Percentiles rank a stretch among this genome's conserved stretches.
These are phyloP conservation scores for Globisporangium carolinianum DNA, from an alignment of 352 stramenopile species.

Conservation along the genomic window DNA sequence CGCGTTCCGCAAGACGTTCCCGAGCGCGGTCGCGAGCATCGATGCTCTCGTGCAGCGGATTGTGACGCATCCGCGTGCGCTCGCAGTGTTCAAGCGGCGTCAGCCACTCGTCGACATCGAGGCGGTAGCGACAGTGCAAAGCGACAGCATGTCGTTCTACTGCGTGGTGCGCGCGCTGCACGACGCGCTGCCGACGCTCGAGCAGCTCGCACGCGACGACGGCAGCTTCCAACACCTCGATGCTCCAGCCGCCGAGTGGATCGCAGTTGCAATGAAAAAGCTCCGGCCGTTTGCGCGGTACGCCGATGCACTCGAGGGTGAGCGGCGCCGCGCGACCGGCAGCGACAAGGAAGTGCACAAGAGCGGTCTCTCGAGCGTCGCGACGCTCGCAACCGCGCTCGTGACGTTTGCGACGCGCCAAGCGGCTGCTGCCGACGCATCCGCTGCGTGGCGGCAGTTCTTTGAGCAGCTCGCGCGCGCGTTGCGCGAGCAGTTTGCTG, in stretches of 20 bases:
- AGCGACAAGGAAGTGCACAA: constrained; percentile 78
- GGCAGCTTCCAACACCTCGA: constrained; percentile 33
- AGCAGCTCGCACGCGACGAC: constrained; percentile 51
- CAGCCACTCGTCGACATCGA: constrained; percentile 36
- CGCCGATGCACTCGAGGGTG: constrained; percentile 59
- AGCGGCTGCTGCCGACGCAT: constrained; percentile 17
- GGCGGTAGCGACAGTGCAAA: not conserved
- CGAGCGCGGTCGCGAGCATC: constrained; percentile 37
- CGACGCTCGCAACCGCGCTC: constrained; percentile 62
- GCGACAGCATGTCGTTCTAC: constrained; percentile 41
- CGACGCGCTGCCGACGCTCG: constrained; percentile 31
- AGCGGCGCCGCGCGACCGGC: constrained; percentile 63
- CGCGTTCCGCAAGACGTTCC: constrained; percentile 44
- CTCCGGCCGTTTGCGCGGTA: constrained; percentile 68
- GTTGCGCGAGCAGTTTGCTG: constrained; percentile 46
- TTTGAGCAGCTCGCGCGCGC: constrained; percentile 47
- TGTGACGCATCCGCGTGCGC: constrained; percentile 21
- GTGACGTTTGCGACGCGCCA: constrained; percentile 69
- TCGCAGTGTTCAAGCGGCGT: constrained; percentile 37
- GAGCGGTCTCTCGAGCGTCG: constrained; percentile 66
- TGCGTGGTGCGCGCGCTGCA: constrained; percentile 53
- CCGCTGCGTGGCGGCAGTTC: constrained; percentile 50
- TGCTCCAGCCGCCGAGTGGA: constrained; percentile 34
- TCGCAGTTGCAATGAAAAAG: constrained; percentile 62
- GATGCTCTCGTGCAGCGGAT: constrained; percentile 50